phyloP scores from a whole-genome alignment of 345 rosid genomes.

The Eucalyptus virginea region DNA sequence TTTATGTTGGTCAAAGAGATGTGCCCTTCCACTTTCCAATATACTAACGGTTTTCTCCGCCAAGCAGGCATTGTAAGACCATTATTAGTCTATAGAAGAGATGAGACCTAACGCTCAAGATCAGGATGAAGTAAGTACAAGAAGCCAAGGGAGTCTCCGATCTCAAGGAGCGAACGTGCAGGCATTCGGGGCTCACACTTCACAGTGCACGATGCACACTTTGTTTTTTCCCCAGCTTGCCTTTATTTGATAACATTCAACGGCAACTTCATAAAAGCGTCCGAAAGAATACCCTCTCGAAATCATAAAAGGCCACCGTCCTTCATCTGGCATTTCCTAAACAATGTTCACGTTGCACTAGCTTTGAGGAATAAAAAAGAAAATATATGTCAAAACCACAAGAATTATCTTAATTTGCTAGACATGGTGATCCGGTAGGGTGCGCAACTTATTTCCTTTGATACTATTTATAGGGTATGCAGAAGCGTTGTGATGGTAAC shows the following conservation, averaged over 20 bases:
- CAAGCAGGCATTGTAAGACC: too few species aligned
- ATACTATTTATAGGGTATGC: too few species aligned
- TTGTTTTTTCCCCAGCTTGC: background rate
- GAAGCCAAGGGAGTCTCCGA: background rate
- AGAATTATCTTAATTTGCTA: too few species aligned
- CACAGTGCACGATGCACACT: background rate
- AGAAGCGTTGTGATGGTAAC: fast-evolving
- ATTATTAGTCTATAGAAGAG: too few species aligned
- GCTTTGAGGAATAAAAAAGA: background rate
- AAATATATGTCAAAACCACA: background rate
- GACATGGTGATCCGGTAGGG: fast-evolving
- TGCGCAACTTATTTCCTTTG: fast-evolving
- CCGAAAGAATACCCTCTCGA: background rate
- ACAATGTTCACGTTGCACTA: background rate
- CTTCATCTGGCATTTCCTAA: background rate
- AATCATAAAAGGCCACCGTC: background rate
- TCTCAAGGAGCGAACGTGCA: background rate
- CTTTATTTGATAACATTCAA: background rate
- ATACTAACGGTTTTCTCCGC: too few species aligned
- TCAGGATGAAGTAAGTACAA: background rate
- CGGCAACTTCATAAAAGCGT: background rate
- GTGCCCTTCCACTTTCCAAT: too few species aligned
- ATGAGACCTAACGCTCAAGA: background rate
- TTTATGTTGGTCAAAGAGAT: too few species aligned
- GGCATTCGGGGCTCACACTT: background rate